A percentile compares a stretch with the other conserved stretches of the same genome.
These are phyloP conservation scores for Mucor circinelloides DNA, from an alignment of 371 early-diverging fungal genomes.

Conservation along the genomic window DNA sequence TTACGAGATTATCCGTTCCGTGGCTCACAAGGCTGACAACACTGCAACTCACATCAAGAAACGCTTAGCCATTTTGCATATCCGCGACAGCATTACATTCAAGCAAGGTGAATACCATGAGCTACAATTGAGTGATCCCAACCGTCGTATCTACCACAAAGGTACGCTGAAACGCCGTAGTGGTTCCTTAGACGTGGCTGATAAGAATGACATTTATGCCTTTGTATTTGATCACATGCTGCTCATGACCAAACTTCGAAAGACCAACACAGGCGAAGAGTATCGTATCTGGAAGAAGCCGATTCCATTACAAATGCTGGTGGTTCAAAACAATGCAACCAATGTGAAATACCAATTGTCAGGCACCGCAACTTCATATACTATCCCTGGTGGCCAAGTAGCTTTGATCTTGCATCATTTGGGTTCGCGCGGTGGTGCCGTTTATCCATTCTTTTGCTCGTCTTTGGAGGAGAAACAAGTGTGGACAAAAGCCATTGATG, in stretches of 20 bases:
- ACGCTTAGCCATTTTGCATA: slow-evolving; percentile 36
- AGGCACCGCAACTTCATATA: slow-evolving; percentile 6
- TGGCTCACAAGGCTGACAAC: slow-evolving; percentile 45
- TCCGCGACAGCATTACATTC: slow-evolving; percentile 48
- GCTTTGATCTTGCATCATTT: slow-evolving; percentile 41
- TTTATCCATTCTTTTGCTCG: slow-evolving; percentile 46
- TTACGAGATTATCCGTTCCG: slow-evolving; percentile 50
- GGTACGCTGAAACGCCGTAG: slow-evolving; percentile 77
- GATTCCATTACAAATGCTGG: slow-evolving; percentile 65
- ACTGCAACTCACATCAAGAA: slow-evolving; percentile 29
- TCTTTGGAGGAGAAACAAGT: slow-evolving; percentile 77
- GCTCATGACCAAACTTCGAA: slow-evolving; percentile 75
- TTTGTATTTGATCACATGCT: slow-evolving; percentile 91
- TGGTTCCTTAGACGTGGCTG: slow-evolving; percentile 66
- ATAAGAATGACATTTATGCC: slow-evolving; percentile 71
- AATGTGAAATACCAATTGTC: slow-evolving; percentile 4
- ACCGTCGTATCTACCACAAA: slow-evolving; percentile 74
- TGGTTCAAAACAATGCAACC: slow-evolving; percentile 33
- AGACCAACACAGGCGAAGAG: slow-evolving; percentile 52
- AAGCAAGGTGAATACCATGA: slow-evolving; percentile 62
- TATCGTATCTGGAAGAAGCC: slow-evolving; percentile 71
- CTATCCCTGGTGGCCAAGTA: slow-evolving; percentile 4
- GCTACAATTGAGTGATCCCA: slow-evolving; percentile 70
- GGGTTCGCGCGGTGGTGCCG: slow-evolving; percentile 40
- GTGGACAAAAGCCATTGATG: slow-evolving; percentile 86